Base-by-base conservation (phyloP, 2,329 filamentous ascomycete species). In the Alternaria sp. region DNA sequence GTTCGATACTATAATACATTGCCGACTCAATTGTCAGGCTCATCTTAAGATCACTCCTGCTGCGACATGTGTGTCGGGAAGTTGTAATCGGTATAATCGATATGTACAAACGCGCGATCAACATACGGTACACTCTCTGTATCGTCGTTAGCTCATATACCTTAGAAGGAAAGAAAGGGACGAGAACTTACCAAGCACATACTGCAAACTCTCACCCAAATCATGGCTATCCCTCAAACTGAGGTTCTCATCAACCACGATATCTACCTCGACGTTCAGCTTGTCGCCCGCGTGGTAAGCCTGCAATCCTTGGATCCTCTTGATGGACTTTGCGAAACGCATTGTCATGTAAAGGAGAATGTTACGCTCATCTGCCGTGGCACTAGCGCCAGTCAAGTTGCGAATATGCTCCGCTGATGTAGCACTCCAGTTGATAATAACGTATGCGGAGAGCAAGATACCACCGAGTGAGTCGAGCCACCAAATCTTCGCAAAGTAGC, bases 331-430 rank as follows among this genome's bases (percentile, higher is more conserved):
- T 46, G 93, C 93, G 75, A 97, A 97, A 20, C 94, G 90, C 91
- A 97, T 96, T 1, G 93, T 95, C 68, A 96, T 86, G 79, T 97
- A 97, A 1, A 97, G 84, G 22, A 97, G 79, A 47, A 96, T 87
- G 74, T 95, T 96, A 30, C 93, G 86, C 81, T 95, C 90, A 69
- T 94, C 91, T 0, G 91, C 89, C 1, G 89, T 88, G 5, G 92
- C 91, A 0, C 91, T 91, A 68, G 91, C 91, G 18, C 92, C 92
- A 0, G 90, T 91, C 30, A 95, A 81, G 71, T 94, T 92, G 73
- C 90, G 88, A 73, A 95, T 93, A 74, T 96, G 92, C 64, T 90
- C 87, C 42, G 86, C 83, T 0, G 90, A 91, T 0, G 91, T 94
- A 51, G 84, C 80, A 24, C 87, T 88, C 92, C 92, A 95, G 77